Evolutionary conservation across 169 alveolate genomes (phyloP).

Genomic region (Plasmodium gonderi): DNA sequence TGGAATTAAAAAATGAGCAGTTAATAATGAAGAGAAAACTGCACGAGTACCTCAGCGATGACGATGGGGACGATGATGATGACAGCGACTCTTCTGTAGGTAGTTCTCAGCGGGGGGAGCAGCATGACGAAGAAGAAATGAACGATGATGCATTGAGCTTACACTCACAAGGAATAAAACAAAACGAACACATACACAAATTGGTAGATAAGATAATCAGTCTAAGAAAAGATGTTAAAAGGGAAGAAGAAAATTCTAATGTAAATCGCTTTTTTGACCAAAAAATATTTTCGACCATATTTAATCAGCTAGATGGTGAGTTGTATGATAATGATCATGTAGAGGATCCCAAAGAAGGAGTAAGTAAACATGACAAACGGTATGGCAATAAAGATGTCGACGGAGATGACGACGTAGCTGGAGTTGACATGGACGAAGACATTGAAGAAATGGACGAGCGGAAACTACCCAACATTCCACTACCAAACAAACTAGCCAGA

Average conservation of each 20-base stretch:
- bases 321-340: slow-evolving; percentile 9
- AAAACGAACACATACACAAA: slow-evolving; percentile 47
- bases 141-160: not conserved
- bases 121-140: not conserved
- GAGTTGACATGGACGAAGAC: too few species aligned
- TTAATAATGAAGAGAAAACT: slow-evolving; percentile 75
- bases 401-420: slow-evolving; percentile 17
- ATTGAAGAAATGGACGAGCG: slow-evolving; percentile 52
- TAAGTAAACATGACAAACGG: not conserved
- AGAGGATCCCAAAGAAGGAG: not conserved
- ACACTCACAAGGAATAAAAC: not conserved
- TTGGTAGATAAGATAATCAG: slow-evolving; percentile 57
- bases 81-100: slow-evolving; percentile 12
- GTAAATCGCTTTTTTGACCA: slow-evolving; percentile 63
- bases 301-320: slow-evolving; percentile 18
- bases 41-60: slow-evolving; percentile 73
- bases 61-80: slow-evolving; percentile 57
- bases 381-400: not conserved
- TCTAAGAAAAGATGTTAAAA: slow-evolving; percentile 54
- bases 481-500: slow-evolving; percentile 71
- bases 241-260: slow-evolving; percentile 38
- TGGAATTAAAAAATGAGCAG: slow-evolving; percentile 76
- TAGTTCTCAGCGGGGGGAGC: not conserved
- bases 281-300: slow-evolving; percentile 63
- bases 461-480: slow-evolving; percentile 55